Evolutionary conservation across 331 rosid species (phyloP).

Genomic region (Cucumis variabilis): DNA sequence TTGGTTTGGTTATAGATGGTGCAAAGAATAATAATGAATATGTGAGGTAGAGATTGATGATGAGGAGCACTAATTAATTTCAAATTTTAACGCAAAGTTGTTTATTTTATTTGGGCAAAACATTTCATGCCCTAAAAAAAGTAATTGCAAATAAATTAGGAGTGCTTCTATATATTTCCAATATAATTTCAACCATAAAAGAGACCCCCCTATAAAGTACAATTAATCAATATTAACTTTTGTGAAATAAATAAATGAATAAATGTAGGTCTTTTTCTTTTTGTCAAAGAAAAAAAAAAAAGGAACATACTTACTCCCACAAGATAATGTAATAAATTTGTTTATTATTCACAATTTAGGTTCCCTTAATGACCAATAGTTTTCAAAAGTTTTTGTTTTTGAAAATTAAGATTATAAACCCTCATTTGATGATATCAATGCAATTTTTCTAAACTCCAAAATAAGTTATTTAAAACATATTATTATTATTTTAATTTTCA

Average conservation of each 20-base stretch:
- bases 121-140: slow-evolving; percentile 13
- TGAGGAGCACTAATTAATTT: background rate
- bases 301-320: background rate
- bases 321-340: background rate
- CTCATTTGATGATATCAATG: too few species aligned
- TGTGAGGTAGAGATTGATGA: background rate
- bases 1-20: slow-evolving; percentile 15
- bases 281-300: background rate
- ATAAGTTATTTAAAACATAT: too few species aligned
- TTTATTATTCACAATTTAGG: too few species aligned
- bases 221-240: slow-evolving; percentile 23
- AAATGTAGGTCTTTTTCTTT: background rate
- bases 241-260: background rate
- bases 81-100: background rate
- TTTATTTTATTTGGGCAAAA: background rate
- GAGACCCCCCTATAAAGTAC: background rate
- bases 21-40: slow-evolving; percentile 12
- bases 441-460: too few species aligned
- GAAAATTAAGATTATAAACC: too few species aligned
- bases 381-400: too few species aligned
- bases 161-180: background rate
- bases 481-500: too few species aligned
- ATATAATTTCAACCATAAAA: background rate
- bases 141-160: background rate
- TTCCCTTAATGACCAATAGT: too few species aligned